Percentiles rank a stretch among this genome's conserved stretches.
Evolutionary conservation across 345 rosid genomes (phyloP).

Genomic region (Erodium maritimum): DNA sequence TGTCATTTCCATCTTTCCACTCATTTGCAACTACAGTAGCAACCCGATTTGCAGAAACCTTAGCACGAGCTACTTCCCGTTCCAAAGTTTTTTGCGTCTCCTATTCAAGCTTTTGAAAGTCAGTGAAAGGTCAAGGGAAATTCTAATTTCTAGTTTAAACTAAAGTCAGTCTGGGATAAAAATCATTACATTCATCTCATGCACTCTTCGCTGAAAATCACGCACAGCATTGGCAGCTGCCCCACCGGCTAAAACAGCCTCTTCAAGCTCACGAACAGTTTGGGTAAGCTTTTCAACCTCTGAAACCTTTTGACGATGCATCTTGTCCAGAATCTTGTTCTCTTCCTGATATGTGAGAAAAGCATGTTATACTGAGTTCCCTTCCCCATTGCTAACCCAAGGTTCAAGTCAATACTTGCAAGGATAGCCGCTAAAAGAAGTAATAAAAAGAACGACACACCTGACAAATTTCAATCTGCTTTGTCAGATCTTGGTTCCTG

Average conservation of each 20-base stretch:
- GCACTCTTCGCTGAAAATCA: slow-evolving; percentile 35
- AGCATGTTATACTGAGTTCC: neutral
- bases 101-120: slow-evolving; percentile 16
- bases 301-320: slow-evolving; percentile 40
- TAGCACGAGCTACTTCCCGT: slow-evolving; percentile 41
- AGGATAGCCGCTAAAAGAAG: too few relatives aligned
- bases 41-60: slow-evolving; percentile 36
- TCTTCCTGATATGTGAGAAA: slow-evolving; percentile 26
- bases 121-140: slow-evolving; percentile 10
- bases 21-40: slow-evolving; percentile 46
- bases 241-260: slow-evolving; percentile 42
- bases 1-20: slow-evolving; percentile 44
- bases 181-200: slow-evolving; percentile 32
- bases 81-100: slow-evolving; percentile 35
- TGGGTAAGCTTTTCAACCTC: slow-evolving; percentile 46
- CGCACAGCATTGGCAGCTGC: slow-evolving; percentile 48
- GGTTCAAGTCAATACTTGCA: neutral
- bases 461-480: slow-evolving; percentile 48
- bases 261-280: slow-evolving; percentile 43
- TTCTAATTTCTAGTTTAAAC: too few relatives aligned
- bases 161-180: neutral
- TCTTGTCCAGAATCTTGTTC: slow-evolving; percentile 37
- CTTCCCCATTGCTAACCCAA: neutral
- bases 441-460: slow-evolving; percentile 11
- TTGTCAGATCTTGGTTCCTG: slow-evolving; percentile 40